Base-by-base conservation (phyloP, 306 rosid species). In the Prunus fruticosa region DNA sequence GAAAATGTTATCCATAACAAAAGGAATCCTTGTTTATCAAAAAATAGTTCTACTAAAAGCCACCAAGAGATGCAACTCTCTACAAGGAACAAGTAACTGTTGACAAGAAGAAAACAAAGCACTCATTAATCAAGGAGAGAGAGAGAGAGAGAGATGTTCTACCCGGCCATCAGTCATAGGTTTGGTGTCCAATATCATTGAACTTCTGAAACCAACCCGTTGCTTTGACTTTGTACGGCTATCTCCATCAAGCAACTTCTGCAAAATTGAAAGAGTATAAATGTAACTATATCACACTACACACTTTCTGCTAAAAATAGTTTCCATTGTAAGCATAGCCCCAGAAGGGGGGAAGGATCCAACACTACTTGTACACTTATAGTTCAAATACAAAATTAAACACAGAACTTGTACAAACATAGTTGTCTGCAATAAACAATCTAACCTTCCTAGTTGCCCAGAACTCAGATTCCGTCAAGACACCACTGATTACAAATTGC, bases 141-240 rank as follows among this genome's bases (percentile, higher is more conserved):
- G n/a, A 70, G 71, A 41, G 69, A 71, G 71, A 74, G 72, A 70
- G 27, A 23, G 58, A 64, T 52, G 69, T 34, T 79, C 73, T 90
- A 95, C 99, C 97, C 96, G 99, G 58, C 97, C 99, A 84, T 95
- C 99, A 74, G 93, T 88, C 74, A 70, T 89, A 72, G 97, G 93
- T 86, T 88, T 88, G 76, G 92, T 87, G 85, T 95, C 99, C 52
- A 89, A 87, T 74, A 90, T 91, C 93, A 95, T 87, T 18, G 97
- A 92, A 87, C 85, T 95, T 84, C 92, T 95, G 81, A 89, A 95
- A 70, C 97, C 99, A 84, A 92, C 80, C 70, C 67, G 82, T 76
- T 95, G 99, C 79, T 91, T 95, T 74, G 81, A 83, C 80, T 85
- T 90, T 81, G 86, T 87, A 80, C 86, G 79, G 77, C 78, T 88